A percentile compares a stretch with the other conserved stretches of the same genome.
These are phyloP conservation scores for Colletotrichum salicis DNA, from an alignment of 2,329 filamentous ascomycete species.

Conservation along the genomic window DNA sequence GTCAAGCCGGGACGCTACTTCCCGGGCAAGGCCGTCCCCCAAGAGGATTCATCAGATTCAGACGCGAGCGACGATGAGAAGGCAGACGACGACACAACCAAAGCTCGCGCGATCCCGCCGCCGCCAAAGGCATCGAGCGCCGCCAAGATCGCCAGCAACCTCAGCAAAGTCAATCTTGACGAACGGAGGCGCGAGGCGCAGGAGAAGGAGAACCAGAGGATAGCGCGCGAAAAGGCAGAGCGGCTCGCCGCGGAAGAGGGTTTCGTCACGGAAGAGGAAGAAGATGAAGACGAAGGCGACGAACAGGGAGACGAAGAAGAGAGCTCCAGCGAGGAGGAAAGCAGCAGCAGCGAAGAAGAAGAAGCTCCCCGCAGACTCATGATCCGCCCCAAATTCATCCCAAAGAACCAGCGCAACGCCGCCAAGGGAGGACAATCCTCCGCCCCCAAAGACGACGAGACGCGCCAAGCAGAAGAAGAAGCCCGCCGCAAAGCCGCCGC, in stretches of 20 bases:
- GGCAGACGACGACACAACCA: constrained; percentile 42
- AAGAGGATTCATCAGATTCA: constrained; percentile 60
- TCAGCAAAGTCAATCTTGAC: constrained; percentile 64
- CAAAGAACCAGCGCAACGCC: constrained; percentile 63
- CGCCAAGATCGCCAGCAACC: constrained; percentile 64
- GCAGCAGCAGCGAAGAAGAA: constrained; percentile 66
- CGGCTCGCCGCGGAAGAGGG: constrained; percentile 67
- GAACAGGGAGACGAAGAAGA: constrained; percentile 46
- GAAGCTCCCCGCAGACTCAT: constrained; percentile 67
- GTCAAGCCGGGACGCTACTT: constrained; percentile 83
- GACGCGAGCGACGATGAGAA: constrained; percentile 56
- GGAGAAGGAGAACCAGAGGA: constrained; percentile 57
- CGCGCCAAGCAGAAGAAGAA: constrained; percentile 63
- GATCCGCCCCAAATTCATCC: constrained; percentile 72
- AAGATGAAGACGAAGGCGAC: constrained; percentile 54
- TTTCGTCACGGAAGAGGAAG: constrained; percentile 69
- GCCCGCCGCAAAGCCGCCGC: constrained; percentile 75
- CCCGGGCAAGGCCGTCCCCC: constrained; percentile 79
- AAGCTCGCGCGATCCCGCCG: constrained; percentile 51
- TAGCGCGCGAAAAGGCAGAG: constrained; percentile 62
- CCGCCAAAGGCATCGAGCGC: constrained; percentile 68
- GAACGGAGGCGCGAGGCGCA: constrained; percentile 58
- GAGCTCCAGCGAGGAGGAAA: constrained; percentile 54
- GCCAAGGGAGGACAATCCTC: constrained; percentile 39
- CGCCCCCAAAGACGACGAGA: constrained; percentile 46